phyloP scores from a whole-genome alignment of 179 eudicot species.

The Vitellaria paradoxa region DNA sequence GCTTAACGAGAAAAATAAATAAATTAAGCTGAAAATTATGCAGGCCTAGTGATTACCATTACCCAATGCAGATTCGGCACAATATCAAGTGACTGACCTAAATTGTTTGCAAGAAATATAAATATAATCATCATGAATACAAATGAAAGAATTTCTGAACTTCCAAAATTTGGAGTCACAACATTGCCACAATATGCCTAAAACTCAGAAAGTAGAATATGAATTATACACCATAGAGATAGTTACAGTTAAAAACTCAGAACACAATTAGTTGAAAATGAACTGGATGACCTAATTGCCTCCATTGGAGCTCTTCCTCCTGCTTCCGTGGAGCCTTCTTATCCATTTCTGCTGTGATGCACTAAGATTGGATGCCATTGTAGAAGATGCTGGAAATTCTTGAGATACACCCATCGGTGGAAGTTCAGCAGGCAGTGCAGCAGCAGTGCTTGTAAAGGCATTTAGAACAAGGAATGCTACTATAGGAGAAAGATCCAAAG shows the following conservation, averaged over 20 bases:
- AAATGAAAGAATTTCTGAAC: not conserved
- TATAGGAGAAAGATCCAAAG: slow-evolving; percentile 93
- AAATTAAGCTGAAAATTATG: too few species aligned
- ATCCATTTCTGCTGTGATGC: slow-evolving; percentile 65
- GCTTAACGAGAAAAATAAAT: too few species aligned
- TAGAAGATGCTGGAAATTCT: slow-evolving; percentile 18
- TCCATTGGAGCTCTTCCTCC: slow-evolving; percentile 22
- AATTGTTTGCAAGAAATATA: not conserved
- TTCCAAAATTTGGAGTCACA: not conserved
- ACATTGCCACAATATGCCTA: slow-evolving; percentile 2
- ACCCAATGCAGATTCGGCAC: not conserved
- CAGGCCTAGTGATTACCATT: not conserved
- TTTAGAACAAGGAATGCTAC: slow-evolving; percentile 88
- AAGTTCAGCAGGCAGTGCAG: slow-evolving; percentile 98
- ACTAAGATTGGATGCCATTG: slow-evolving; percentile 37
- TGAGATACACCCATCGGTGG: slow-evolving; percentile 41
- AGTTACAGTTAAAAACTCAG: not conserved
- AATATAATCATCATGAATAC: not conserved
- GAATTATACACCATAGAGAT: slow-evolving; percentile 3
- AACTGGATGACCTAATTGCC: slow-evolving; percentile 21
- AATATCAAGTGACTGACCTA: not conserved
- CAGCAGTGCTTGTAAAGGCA: slow-evolving; percentile 82
- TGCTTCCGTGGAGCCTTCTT: slow-evolving; percentile 43
- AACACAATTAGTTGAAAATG: not conserved
- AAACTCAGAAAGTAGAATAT: not conserved